Evolutionary conservation across 129 eudicot species (phyloP), one percentile per base, ranked within the genome.

Genomic region (Erigeron canadensis): DNA sequence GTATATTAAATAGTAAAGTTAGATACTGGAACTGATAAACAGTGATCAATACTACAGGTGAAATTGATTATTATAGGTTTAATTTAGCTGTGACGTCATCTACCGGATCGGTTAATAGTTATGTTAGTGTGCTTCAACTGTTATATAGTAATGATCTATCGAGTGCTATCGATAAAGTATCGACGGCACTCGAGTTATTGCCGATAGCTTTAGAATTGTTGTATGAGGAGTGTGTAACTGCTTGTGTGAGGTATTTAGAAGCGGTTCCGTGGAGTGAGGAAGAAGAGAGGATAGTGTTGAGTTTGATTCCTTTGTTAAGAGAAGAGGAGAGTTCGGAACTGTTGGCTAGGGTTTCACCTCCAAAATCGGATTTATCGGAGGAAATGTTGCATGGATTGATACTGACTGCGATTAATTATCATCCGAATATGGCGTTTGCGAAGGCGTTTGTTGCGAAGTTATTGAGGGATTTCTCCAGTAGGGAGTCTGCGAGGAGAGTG

Each of bases 191-290:
- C 1, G 74, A 67, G 12, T 48, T 89, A n/a, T 81, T 89, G 4
- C 96, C 96, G 1, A 75, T 94, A 4, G 98, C 98, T 17, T 75
- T 89, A 9, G 89, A 94, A 56, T 79, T 94, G 7, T 65, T 87
- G 46, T 94, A 87, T 42, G 98, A 94, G 74, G 97, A 89, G 41
- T 94, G 91, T 42, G 84, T 89, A 8, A 84, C 76, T 44, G 88
- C 89, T 2, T 89, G 96, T 44, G 90, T 93, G 7, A 65, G 66
- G 16, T 93, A 83, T 75, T 78, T 93, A 0, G 98, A 93, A 69
- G 96, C 96, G 0, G 98, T 93, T 56, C 98, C 98, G 12, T 94
- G 98, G 98, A 84, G 84, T 1, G 97, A 89, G 38, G 95, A 89
- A 5, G 96, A 94, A 63, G 98, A 94, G 62, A 77, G 18, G 17